Evolutionary conservation across 2,329 filamentous ascomycete genomes (phyloP).

Genomic region (Ophiocordyceps australis): DNA sequence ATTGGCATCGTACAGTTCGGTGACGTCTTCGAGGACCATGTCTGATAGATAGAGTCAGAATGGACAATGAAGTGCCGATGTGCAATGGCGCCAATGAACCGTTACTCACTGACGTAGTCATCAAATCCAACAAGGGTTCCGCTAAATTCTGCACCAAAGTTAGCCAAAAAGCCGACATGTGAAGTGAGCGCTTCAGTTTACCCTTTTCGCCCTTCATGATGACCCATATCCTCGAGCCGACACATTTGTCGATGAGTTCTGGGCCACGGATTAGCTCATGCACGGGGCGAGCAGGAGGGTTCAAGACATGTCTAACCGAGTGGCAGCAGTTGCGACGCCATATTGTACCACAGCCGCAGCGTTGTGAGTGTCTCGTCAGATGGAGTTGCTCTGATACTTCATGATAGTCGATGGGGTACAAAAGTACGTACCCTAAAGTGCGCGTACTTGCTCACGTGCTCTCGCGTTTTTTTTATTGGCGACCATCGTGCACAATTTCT

Average conservation of each 20-base stretch:
- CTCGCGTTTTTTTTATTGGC: too few species aligned
- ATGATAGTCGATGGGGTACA: too few species aligned
- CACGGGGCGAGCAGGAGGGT: background rate
- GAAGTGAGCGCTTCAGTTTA: too few species aligned
- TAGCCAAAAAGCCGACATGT: too few species aligned
- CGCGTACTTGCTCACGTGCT: too few species aligned
- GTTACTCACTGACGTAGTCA: slow-evolving; percentile 93
- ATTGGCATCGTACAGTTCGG: slow-evolving; percentile 90
- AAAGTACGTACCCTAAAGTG: too few species aligned
- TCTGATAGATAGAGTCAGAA: slow-evolving; percentile 34
- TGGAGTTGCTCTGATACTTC: too few species aligned
- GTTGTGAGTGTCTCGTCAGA: too few species aligned
- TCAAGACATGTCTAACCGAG: slow-evolving; percentile 31
- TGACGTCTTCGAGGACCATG: slow-evolving; percentile 96
- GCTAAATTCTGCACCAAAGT: slow-evolving; percentile 72
- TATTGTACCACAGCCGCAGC: too few species aligned
- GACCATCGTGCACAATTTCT: too few species aligned
- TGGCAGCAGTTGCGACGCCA: slow-evolving; percentile 60
- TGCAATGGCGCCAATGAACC: too few species aligned
- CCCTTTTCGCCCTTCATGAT: slow-evolving; percentile 99
- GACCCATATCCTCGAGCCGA: slow-evolving; percentile 95
- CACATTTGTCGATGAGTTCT: slow-evolving; percentile 99
- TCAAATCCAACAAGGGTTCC: slow-evolving; percentile 91
- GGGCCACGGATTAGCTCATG: slow-evolving; percentile 3
- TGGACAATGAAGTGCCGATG: too few species aligned